phyloP scores from a whole-genome alignment of 768 basidiomycete species.

The Ramaria rubella region DNA sequence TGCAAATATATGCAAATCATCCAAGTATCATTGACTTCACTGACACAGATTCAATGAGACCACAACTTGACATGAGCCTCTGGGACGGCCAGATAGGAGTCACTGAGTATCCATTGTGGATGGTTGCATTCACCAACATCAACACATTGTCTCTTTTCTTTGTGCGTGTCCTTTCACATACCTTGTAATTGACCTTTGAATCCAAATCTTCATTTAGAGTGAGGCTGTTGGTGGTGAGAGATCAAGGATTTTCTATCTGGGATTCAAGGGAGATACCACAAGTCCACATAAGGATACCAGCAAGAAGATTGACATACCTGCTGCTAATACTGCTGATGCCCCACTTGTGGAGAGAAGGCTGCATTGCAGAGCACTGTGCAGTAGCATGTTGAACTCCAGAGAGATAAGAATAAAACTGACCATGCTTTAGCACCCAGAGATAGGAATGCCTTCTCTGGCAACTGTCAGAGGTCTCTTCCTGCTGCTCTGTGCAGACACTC shows the following conservation, averaged over 20 bases:
- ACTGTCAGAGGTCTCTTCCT: too few species aligned
- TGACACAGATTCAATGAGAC: conserved; percentile 60
- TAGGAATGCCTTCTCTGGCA: too few species aligned
- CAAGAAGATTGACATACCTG: conserved; percentile 64
- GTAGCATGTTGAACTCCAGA: too few species aligned
- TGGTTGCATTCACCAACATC: conserved; percentile 70
- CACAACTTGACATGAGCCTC: conserved; percentile 65
- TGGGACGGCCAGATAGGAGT: conserved; percentile 63
- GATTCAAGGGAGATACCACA: conserved; percentile 72
- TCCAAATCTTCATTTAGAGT: conserved; percentile 39
- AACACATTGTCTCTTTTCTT: conserved; percentile 73
- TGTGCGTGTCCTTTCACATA: too few species aligned
- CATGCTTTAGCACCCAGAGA: too few species aligned
- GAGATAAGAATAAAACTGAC: too few species aligned
- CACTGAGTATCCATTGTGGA: conserved; percentile 71
- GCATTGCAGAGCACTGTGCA: conserved; percentile 47
- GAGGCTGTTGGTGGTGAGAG: conserved; percentile 60
- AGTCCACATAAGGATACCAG: conserved; percentile 50
- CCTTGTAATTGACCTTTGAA: too few species aligned
- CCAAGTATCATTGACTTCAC: conserved; percentile 71
- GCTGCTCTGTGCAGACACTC: too few species aligned
- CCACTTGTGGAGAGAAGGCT: conserved; percentile 56
- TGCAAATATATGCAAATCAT: conserved; percentile 70
- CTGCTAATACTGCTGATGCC: conserved; percentile 76
- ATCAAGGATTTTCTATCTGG: conserved; percentile 69